Evolutionary conservation across 371 early-diverging fungal species (phyloP).

Genomic region (Lichtheimia hyalospora): DNA sequence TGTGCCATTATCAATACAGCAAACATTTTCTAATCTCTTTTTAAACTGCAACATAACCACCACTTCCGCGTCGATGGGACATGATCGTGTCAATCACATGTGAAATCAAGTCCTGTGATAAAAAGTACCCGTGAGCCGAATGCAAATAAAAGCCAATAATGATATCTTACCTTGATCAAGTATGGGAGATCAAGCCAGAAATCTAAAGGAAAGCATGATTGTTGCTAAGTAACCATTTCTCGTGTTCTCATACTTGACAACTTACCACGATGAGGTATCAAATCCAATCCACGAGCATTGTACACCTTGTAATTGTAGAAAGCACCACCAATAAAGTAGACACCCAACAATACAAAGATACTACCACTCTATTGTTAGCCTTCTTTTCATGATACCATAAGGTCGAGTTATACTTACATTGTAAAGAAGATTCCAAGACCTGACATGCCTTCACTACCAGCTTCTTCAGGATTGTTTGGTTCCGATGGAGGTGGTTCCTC

Average conservation of each 20-base stretch:
- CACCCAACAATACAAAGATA: constrained; percentile 38
- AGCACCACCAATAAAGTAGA: constrained; percentile 61
- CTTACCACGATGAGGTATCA: constrained; percentile 63
- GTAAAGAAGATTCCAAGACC: constrained; percentile 57
- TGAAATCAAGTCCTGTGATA: constrained; percentile 39
- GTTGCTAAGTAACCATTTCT: not conserved
- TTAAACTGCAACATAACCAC: constrained; percentile 51
- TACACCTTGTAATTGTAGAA: constrained; percentile 60
- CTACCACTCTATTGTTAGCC: constrained; percentile 15
- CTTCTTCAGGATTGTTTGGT: constrained; percentile 11
- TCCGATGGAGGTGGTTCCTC: constrained; percentile 22
- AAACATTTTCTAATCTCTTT: too few species aligned
- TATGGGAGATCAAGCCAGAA: constrained; percentile 55
- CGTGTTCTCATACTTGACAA: too few species aligned
- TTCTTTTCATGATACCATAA: not conserved
- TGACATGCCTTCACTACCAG: constrained; percentile 31
- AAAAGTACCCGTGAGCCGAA: not conserved
- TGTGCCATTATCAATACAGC: too few species aligned
- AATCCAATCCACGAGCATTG: constrained; percentile 58
- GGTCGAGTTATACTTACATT: constrained; percentile 31
- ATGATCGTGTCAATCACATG: constrained; percentile 42
- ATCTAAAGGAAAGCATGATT: constrained; percentile 19
- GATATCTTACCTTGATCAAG: constrained; percentile 33
- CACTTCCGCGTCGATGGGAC: constrained; percentile 47
- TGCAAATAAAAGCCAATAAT: not conserved